Percentiles rank a stretch among this genome's conserved stretches.
Evolutionary conservation across 1,284 basidiomycete genomes (phyloP).

Genomic region (Neonothopanus nambi): DNA sequence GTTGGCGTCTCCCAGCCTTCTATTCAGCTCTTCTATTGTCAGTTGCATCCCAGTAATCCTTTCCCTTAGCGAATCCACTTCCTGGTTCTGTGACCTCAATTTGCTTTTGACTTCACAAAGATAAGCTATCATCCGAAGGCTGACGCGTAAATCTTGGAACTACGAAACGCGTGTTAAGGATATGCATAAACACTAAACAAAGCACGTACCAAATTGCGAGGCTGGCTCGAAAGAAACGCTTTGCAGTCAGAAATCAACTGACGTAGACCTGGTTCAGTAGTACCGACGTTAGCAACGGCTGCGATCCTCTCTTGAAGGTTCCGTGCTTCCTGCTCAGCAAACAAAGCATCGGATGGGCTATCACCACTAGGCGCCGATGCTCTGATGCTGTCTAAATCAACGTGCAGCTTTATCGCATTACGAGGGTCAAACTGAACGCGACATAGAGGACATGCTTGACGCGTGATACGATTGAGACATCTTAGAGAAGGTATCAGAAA

Average conservation of each 20-base stretch:
- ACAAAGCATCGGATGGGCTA: constrained; percentile 7
- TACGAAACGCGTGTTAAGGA: constrained; percentile 18
- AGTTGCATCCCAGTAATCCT: background rate
- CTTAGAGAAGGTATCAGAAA: constrained; percentile 24
- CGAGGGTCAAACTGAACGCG: constrained; percentile 39
- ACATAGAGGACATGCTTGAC: constrained; percentile 60
- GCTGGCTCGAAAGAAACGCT: constrained; percentile 37
- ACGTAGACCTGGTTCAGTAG: constrained; percentile 39
- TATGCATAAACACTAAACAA: constrained; percentile 8
- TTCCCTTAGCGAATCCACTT: constrained; percentile 17
- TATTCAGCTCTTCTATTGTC: constrained; percentile 1
- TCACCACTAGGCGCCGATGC: constrained; percentile 1
- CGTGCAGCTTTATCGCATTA: constrained; percentile 41
- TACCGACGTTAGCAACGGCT: constrained; percentile 39
- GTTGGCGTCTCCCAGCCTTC: constrained; percentile 14
- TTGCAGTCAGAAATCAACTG: constrained; percentile 41
- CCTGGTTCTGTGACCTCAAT: constrained; percentile 28
- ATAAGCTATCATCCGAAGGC: constrained; percentile 40
- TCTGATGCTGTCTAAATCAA: constrained; percentile 39
- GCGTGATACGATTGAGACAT: constrained; percentile 43
- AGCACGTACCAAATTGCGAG: constrained; percentile 34
- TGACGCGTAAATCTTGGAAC: constrained; percentile 43
- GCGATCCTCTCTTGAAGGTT: constrained; percentile 39
- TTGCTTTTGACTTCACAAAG: constrained; percentile 39
- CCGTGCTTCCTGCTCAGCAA: constrained; percentile 34